phyloP scores from a whole-genome alignment of 108 stramenopile species.

The Nitzschia sp. region DNA sequence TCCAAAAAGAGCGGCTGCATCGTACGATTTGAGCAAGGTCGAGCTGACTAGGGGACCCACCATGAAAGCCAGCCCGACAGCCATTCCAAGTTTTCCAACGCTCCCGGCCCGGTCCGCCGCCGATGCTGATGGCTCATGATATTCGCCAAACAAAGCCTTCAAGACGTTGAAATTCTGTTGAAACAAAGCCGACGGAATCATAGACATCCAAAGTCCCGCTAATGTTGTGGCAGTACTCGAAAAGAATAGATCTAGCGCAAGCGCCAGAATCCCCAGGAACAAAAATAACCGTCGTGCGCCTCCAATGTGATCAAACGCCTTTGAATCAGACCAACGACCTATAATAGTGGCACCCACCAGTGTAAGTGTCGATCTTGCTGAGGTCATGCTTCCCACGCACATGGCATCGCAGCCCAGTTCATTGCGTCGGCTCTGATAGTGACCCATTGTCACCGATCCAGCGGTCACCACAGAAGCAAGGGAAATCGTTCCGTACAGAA shows the following conservation, averaged over 20 bases:
- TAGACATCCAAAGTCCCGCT: conserved; percentile 59
- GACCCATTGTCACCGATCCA: conserved; percentile 60
- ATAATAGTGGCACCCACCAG: conserved; percentile 68
- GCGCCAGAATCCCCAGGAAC: conserved; percentile 62
- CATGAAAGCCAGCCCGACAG: conserved; percentile 83
- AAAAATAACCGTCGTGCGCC: conserved; percentile 58
- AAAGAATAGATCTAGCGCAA: conserved; percentile 42
- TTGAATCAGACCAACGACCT: conserved; percentile 70
- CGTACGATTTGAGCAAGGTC: conserved; percentile 41
- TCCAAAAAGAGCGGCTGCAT: conserved; percentile 48
- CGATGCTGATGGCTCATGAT: conserved; percentile 55
- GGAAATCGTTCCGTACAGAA: conserved; percentile 46
- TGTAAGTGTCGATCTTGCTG: conserved; percentile 61
- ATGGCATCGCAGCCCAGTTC: conserved; percentile 68
- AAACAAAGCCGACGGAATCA: conserved; percentile 72
- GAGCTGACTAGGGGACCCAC: conserved; percentile 66
- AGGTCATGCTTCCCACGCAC: conserved; percentile 80
- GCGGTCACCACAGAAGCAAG: conserved; percentile 36
- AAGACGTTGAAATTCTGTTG: conserved; percentile 80
- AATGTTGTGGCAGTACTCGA: conserved; percentile 39
- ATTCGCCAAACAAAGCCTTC: conserved; percentile 74
- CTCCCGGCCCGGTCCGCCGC: conserved; percentile 53
- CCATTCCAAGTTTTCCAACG: conserved; percentile 82
- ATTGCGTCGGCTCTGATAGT: conserved; percentile 64
- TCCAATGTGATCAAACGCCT: conserved; percentile 13